These are phyloP conservation scores for Podaxis mareebaensis DNA, from an alignment of 768 basidiomycete genomes.

Conservation along the genomic window DNA sequence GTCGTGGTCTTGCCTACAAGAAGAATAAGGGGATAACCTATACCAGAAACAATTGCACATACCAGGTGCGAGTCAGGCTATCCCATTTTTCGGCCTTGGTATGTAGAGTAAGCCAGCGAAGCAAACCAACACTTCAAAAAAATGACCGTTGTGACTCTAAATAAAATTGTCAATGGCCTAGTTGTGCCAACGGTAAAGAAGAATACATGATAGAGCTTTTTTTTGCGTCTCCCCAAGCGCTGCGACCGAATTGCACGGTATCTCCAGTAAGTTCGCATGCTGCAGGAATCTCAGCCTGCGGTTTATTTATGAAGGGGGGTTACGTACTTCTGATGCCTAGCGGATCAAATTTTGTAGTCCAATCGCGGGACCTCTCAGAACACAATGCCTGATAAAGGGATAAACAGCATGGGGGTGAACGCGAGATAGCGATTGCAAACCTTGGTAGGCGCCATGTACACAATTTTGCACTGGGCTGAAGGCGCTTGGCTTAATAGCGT, in stretches of 20 bases:
- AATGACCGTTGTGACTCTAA: constrained; percentile 75
- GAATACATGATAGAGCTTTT: constrained; percentile 78
- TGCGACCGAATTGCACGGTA: constrained; percentile 65
- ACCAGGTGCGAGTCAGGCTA: constrained; percentile 88
- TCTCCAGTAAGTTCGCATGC: constrained; percentile 94
- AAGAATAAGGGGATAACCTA: neutral
- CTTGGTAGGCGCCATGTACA: constrained; percentile 95
- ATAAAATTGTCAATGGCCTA: constrained; percentile 11
- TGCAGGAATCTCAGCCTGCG: constrained; percentile 29
- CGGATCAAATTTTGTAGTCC: constrained; percentile 76
- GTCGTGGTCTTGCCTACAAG: constrained; percentile 58
- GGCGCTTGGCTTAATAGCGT: constrained; percentile 39
- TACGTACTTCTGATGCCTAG: constrained; percentile 74
- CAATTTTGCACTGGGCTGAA: constrained; percentile 51
- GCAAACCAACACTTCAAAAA: neutral
- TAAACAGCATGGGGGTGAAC: neutral
- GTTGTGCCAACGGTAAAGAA: neutral
- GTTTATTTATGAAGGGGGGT: neutral
- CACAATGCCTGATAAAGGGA: constrained; percentile 70
- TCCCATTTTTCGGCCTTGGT: constrained; percentile 94
- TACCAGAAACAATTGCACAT: neutral
- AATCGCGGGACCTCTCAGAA: constrained; percentile 80
- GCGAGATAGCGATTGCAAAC: constrained; percentile 32
- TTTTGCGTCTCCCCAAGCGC: constrained; percentile 73
- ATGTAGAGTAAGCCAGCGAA: neutral